Evolutionary conservation across 345 rosid species (phyloP).

Genomic region (Melaleuca quinquenervia): DNA sequence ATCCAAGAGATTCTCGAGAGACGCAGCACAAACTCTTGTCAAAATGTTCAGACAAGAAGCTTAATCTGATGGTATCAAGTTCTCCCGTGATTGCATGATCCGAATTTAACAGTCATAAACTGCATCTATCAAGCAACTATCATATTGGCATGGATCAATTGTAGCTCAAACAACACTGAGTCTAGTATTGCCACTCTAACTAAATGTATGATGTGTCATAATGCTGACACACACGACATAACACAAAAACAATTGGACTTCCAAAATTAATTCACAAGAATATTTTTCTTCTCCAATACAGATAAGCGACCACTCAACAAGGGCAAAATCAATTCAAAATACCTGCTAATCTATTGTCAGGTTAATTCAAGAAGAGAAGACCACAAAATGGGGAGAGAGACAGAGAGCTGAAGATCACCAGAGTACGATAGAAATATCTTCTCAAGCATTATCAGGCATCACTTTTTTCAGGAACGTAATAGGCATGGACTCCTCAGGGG

Average conservation of each 20-base stretch:
- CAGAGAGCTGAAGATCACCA: background rate
- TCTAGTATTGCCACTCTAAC: too few species aligned
- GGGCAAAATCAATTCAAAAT: background rate
- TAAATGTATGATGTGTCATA: background rate
- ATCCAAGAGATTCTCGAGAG: too few species aligned
- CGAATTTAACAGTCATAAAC: too few species aligned
- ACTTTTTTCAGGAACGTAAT: conserved; percentile 47
- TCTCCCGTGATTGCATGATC: too few species aligned
- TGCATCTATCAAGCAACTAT: too few species aligned
- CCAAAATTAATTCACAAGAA: background rate
- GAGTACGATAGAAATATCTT: background rate
- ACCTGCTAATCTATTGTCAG: background rate
- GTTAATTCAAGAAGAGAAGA: background rate
- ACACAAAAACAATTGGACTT: background rate
- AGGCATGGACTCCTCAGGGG: conserved; percentile 55
- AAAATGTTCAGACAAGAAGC: too few species aligned
- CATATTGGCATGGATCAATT: too few species aligned
- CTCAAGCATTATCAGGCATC: conserved; percentile 55
- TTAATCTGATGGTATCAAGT: too few species aligned
- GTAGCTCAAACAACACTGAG: too few species aligned
- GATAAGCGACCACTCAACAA: background rate
- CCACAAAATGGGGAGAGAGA: background rate
- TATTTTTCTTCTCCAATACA: background rate
- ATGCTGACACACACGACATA: background rate
- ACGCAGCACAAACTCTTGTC: too few species aligned